phyloP scores from a whole-genome alignment of 1,139 yeast genomes.

The Debaryomyces robertsiae region DNA sequence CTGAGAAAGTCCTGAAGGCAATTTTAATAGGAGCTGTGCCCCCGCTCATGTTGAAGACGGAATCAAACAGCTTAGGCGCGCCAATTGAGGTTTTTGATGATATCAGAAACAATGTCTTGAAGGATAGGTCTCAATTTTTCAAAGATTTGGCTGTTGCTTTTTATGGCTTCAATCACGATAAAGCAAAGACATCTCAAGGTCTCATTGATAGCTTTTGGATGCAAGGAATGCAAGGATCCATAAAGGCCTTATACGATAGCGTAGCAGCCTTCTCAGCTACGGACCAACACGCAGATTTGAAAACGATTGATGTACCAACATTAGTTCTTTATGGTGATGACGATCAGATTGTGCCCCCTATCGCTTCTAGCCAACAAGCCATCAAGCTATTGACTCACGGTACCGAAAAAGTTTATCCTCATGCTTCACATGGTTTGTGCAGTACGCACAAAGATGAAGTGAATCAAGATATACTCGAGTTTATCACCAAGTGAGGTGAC shows the following conservation, averaged over 20 bases:
- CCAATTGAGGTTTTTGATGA: slow-evolving; percentile 18
- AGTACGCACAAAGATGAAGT: slow-evolving; percentile 18
- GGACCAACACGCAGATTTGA: slow-evolving; percentile 18
- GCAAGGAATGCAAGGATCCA: slow-evolving; percentile 22
- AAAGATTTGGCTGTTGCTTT: slow-evolving; percentile 18
- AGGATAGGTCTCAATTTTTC: slow-evolving; percentile 17
- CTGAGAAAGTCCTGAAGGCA: slow-evolving; percentile 17
- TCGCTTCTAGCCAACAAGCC: slow-evolving; percentile 18
- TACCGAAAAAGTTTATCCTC: slow-evolving; percentile 16
- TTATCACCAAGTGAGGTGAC: not conserved
- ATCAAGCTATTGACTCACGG: slow-evolving; percentile 16
- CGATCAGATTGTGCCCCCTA: slow-evolving; percentile 21
- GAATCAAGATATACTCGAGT: slow-evolving; percentile 13
- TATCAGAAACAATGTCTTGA: slow-evolving; percentile 16
- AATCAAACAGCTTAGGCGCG: slow-evolving; percentile 16
- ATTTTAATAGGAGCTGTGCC: slow-evolving; percentile 22
- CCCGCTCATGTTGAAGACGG: slow-evolving; percentile 19
- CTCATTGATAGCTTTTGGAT: slow-evolving; percentile 19
- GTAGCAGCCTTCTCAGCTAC: slow-evolving; percentile 19
- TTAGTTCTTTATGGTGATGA: slow-evolving; percentile 21
- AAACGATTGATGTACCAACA: slow-evolving; percentile 17
- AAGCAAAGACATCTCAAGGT: slow-evolving; percentile 12
- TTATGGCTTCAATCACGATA: slow-evolving; percentile 17
- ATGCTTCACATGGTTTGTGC: slow-evolving; percentile 19
- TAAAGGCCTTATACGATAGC: slow-evolving; percentile 20